Evolutionary conservation across 176 grass and related monocot genomes (phyloP), one percentile per base, ranked within the genome.

Genomic region (Coix lacrymajobi): DNA sequence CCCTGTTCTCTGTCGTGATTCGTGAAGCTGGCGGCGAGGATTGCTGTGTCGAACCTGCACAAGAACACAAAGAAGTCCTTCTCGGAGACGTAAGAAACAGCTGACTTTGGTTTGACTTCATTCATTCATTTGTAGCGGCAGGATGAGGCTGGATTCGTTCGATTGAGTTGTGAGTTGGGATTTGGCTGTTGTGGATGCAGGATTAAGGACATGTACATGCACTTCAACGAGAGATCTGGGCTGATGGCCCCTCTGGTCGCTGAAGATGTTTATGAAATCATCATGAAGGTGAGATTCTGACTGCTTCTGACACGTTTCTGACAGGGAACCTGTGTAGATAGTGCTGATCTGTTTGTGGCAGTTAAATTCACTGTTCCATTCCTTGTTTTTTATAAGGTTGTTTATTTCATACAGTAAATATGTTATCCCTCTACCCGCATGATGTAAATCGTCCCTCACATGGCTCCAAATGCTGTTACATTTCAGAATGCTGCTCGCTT

Each of bases 11-110:
- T 39, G 11, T 11, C 33, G 6, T 37, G 69, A 3, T 31, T 48
- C 8, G 6, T 86, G 45, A 5, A 98, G 96, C 96, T 98, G 6
- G 96, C 96, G 3, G 96, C 96, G 31, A 91, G 96, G 91, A 98
- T 98, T 85, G 96, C 86, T 0, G 91, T 98, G 48, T 98, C 96
- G 3, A 95, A 98, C 88, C 87, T 98, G 69, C 91, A 98, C 71
- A 98, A 98, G 92, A 98, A 91, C 85, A 98, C 96, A 15, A 95
- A 85, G 66, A 98, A 98, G 80, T 91, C 81, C 11, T 98, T 98
- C 82, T 98, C 96, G 20, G 96, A 98, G 64, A 95, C 96, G 96
- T 98, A 75, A 91, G 87, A 4, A 0, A 32, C 0, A 3, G 1
- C 15, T 52, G 0, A 9, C 45, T 77, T 13, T 36, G 2, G 10